Conservation (phyloP, 768 basidiomycete genomes). For the Fomitopsis pulvina region DNA sequence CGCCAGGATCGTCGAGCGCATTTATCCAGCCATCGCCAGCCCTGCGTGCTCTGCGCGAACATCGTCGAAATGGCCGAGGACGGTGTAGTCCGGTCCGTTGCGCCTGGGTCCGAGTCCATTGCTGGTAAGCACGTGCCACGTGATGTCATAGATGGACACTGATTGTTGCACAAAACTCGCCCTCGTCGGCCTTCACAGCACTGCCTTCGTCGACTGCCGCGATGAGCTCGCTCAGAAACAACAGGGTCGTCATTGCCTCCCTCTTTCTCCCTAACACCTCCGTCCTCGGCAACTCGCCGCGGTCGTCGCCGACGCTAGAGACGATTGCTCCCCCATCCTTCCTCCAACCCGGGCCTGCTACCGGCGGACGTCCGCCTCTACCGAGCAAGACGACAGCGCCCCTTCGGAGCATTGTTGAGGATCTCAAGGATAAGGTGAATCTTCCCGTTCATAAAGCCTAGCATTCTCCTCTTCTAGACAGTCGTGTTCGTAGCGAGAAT, state of each 20-base stretch:
- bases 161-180: slow-evolving; percentile 1
- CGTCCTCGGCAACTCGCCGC: slow-evolving; percentile 51
- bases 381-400: slow-evolving; percentile 27
- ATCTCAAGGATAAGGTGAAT: slow-evolving; percentile 60
- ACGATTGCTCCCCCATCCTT: slow-evolving; percentile 16
- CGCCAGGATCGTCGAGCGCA: background rate
- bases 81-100: background rate
- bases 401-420: slow-evolving; percentile 71
- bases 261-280: slow-evolving; percentile 77
- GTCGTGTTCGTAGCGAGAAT: background rate
- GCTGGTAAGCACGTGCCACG: slow-evolving; percentile 1
- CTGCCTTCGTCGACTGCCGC: slow-evolving; percentile 15
- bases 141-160: slow-evolving; percentile 1
- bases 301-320: slow-evolving; percentile 39
- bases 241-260: slow-evolving; percentile 75
- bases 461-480: background rate
- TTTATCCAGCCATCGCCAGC: background rate
- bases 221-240: slow-evolving; percentile 70
- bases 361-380: slow-evolving; percentile 8
- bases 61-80: background rate
- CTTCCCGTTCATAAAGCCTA: background rate
- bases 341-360: slow-evolving; percentile 2
- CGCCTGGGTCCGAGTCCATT: background rate
- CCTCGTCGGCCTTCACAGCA: background rate
- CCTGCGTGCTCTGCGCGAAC: background rate